Percentiles rank a stretch among this genome's conserved stretches.
Conservation (phyloP, 306 rosid species). For the Cyamopsis tetragonoloba region DNA sequence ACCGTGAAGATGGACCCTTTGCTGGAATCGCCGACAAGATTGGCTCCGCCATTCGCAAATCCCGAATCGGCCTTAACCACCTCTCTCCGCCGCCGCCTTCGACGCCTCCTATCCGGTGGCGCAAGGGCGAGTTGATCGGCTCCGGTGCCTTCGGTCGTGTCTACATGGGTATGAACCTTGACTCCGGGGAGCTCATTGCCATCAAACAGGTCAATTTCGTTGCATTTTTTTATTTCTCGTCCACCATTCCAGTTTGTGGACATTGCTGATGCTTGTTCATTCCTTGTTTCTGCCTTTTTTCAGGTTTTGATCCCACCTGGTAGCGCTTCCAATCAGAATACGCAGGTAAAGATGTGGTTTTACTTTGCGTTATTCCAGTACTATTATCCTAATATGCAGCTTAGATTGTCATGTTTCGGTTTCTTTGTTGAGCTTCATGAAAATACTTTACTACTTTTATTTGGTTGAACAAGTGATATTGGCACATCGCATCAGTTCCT, state of each 20-base stretch:
- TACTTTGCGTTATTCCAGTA: neutral
- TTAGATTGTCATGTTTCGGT: neutral
- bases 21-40: slow-evolving; percentile 68
- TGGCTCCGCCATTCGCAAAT: slow-evolving; percentile 72
- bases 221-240: neutral
- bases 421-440: neutral
- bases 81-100: slow-evolving; percentile 40
- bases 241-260: neutral
- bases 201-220: slow-evolving; percentile 63
- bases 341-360: slow-evolving; percentile 46
- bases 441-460: neutral
- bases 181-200: slow-evolving; percentile 92
- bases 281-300: neutral
- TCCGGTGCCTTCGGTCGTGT: slow-evolving; percentile 88
- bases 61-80: slow-evolving; percentile 49
- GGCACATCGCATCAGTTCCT: neutral
- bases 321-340: slow-evolving; percentile 69
- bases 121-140: slow-evolving; percentile 85
- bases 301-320: slow-evolving; percentile 78
- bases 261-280: neutral
- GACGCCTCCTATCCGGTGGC: slow-evolving; percentile 89
- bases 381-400: neutral
- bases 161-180: slow-evolving; percentile 95
- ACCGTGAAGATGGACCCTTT: slow-evolving; percentile 47
- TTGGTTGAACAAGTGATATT: neutral